A percentile compares a stretch with the other conserved stretches of the same genome.
Conservation (phyloP, 176 grass and related monocot species). For the Lolium rigidum region DNA sequence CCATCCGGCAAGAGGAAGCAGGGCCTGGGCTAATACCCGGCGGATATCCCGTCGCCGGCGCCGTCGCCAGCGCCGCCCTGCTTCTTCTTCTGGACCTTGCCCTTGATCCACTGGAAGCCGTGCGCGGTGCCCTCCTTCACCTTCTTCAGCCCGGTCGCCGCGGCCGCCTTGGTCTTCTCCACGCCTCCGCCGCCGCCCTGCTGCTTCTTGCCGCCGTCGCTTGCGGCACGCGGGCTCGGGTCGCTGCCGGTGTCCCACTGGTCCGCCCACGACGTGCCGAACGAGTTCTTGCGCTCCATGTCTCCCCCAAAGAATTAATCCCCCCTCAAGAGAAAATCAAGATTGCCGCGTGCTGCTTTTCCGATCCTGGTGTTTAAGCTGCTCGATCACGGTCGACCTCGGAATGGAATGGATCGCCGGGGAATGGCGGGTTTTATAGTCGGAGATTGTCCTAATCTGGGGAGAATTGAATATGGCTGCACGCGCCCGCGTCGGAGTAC, state of each 20-base stretch:
- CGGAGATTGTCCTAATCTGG: background rate
- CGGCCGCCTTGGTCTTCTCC: slow-evolving; percentile 73
- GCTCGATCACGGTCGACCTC: background rate
- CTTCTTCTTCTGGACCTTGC: slow-evolving; percentile 75
- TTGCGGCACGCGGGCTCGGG: slow-evolving; percentile 18
- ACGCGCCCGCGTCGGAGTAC: background rate
- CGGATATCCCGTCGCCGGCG: slow-evolving; percentile 20
- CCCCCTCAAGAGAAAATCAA: slow-evolving; percentile 1
- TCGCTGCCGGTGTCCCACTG: slow-evolving; percentile 89
- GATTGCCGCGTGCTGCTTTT: background rate
- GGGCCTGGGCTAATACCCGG: slow-evolving; percentile 15
- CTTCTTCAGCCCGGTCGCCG: slow-evolving; percentile 77
- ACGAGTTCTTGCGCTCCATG: slow-evolving; percentile 73
- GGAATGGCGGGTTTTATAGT: slow-evolving; percentile 38
- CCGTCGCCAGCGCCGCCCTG: slow-evolving; percentile 2
- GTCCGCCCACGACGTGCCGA: slow-evolving; percentile 89
- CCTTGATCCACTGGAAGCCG: slow-evolving; percentile 91
- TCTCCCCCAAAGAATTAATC: background rate
- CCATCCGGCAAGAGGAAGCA: background rate
- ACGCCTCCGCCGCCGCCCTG: slow-evolving; percentile 11
- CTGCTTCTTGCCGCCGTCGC: slow-evolving; percentile 40
- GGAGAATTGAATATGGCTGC: background rate
- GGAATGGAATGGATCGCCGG: background rate
- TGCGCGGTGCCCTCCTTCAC: slow-evolving; percentile 77
- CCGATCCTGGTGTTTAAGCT: background rate